Percentiles rank a stretch among this genome's conserved stretches.
Evolutionary conservation across 345 rosid species (phyloP).

Genomic region (Citrus maxima): DNA sequence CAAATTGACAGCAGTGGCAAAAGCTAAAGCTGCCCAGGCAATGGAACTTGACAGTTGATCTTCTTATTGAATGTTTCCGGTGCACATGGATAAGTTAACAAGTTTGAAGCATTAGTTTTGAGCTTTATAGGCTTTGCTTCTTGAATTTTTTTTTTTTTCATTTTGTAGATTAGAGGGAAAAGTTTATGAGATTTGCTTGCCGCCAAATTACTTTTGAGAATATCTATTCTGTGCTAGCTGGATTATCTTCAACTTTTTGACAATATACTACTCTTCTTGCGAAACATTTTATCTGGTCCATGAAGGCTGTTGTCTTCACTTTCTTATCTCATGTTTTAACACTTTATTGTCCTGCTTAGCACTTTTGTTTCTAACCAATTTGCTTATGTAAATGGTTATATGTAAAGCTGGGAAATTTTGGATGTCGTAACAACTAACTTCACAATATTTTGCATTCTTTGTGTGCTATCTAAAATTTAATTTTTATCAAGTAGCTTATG

Average conservation of each 20-base stretch:
- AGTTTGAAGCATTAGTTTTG: constrained; percentile 1
- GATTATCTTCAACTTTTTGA: background rate
- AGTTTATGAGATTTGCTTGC: background rate
- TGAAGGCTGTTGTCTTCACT: background rate
- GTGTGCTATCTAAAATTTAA: background rate
- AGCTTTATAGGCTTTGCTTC: background rate
- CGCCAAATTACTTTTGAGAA: background rate
- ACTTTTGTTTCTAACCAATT: background rate
- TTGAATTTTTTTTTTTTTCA: background rate
- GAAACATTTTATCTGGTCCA: background rate
- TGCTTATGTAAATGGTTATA: background rate
- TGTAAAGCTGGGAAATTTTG: background rate
- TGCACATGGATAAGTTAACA: background rate
- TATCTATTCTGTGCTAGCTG: background rate
- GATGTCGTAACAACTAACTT: background rate
- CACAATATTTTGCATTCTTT: background rate
- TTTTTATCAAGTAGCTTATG: background rate
- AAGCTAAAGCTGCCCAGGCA: constrained; percentile 91
- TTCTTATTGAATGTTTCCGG: background rate
- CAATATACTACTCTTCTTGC: background rate
- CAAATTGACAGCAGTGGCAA: constrained; percentile 61
- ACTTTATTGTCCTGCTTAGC: background rate
- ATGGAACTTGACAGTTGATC: constrained; percentile 90
- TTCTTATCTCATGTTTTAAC: background rate
- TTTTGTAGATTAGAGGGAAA: constrained; percentile 16